Evolutionary conservation across 2,329 filamentous ascomycete species (phyloP), one percentile per base, ranked within the genome.

Genomic region (Huntiella moniliformis): DNA sequence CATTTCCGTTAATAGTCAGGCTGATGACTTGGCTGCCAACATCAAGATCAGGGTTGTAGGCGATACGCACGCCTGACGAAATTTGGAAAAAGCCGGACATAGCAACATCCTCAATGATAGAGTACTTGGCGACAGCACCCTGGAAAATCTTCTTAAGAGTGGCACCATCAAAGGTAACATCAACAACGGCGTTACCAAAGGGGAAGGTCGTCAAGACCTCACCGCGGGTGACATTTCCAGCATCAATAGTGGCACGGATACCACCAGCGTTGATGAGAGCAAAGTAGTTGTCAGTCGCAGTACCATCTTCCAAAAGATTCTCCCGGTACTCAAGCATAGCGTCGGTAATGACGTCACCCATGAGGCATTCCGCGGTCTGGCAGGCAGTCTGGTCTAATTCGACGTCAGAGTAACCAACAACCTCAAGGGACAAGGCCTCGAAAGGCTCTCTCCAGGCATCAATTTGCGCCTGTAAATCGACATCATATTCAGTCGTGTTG

Each of bases 251-350:
- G 3, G 75, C 73, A 15, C 76, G 73, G 44, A 80, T 67, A 22
- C 75, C 75, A 11, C 76, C 76, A 1, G 70, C 70, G 56, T 80
- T 80, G 58, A 75, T 70, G 41, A 81, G 57, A 1, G 73, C 73
- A 48, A 78, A 76, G 47, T 49, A 49, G 18, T 16, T 16, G 53
- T 66, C 64, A 22, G 69, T 64, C 6, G 58, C 49, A 33, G 58
- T 58, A 28, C 63, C 66, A 2, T 57, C 53, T 37, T 58, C 59
- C 44, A 65, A 65, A 48, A 60, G 60, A 54, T 72, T 69, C 40
- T 64, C 60, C 45, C 73, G 69, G 60, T 77, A 79, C 12, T 70
- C 65, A 17, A 75, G 62, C 64, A 79, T 77, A 39, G 75, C 74
- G 39, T 75, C 71, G 10, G 67, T 57, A 54, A 74, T 67, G 47